Evolutionary conservation across 305 asterid genomes (phyloP), one percentile per base, ranked within the genome.

Genomic region (Fraxinus platypoda): DNA sequence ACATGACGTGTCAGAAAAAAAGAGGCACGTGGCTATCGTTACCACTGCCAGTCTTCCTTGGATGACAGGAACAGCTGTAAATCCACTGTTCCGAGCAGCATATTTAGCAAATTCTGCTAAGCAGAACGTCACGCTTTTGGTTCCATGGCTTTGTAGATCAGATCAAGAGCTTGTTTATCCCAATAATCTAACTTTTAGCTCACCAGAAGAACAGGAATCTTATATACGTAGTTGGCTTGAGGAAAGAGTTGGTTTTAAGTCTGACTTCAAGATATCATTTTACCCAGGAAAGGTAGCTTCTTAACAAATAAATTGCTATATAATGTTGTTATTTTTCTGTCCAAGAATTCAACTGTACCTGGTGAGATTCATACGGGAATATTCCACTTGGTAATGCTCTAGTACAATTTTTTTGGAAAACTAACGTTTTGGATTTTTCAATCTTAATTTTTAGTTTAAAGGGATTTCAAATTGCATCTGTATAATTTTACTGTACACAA

Each of bases 31-130:
- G 71, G 98, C 99, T 75, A 97, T 97, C 33, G 97, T 97, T 74
- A 96, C 99, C 71, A 97, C 99, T 15, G 98, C 99, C 81, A 94
- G 99, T 88, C 99, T 97, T 85, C 99, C 99, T 82, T 97, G 99
- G 99, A 94, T 97, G 98, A 97, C 99, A 0, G 99, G 98, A 83
- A 97, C 99, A 72, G 97, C 99, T 84, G 97, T 97, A 75, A 97
- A 97, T 84, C 99, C 99, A 33, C 91, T 97, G 83, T 97, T 94
- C 85, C 94, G 99, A 74, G 99, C 99, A 8, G 99, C 99, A n/a
- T 96, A 91, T 89, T 86, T 97, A 83, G 97, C 99, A 52, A 91
- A 94, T 81, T 88, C 95, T 75, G 92, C 90, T 33, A 80, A 94
- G 82, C 99, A 94, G 88, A 90, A 93, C 83, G 99, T 97, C 83